Conservation (phyloP, 768 basidiomycete genomes). For the Lentinus brumalis region DNA sequence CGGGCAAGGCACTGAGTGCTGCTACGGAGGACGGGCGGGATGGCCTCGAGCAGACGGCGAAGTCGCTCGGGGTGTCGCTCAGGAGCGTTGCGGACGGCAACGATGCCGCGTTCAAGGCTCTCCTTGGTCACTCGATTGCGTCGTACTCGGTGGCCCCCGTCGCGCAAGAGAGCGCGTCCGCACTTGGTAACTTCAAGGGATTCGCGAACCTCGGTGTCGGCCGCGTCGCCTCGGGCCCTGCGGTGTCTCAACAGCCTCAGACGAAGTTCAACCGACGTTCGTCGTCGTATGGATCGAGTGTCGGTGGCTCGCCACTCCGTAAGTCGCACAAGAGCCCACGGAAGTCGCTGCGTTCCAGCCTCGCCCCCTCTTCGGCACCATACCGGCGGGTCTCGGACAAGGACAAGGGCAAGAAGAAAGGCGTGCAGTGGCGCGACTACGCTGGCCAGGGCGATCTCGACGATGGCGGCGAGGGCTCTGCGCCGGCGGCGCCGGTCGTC, state of each 20-base stretch:
- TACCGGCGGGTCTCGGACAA: slow-evolving; percentile 68
- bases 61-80: slow-evolving; percentile 54
- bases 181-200: slow-evolving; percentile 52
- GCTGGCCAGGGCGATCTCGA: slow-evolving; percentile 81
- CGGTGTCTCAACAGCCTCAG: slow-evolving; percentile 30
- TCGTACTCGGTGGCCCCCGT: slow-evolving; percentile 49
- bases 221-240: slow-evolving; percentile 53
- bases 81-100: slow-evolving; percentile 63
- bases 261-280: slow-evolving; percentile 44
- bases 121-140: slow-evolving; percentile 70
- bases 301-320: slow-evolving; percentile 45
- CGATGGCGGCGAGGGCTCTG: slow-evolving; percentile 47
- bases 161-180: slow-evolving; percentile 21
- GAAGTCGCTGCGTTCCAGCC: slow-evolving; percentile 70
- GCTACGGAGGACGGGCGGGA: slow-evolving; percentile 42
- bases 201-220: slow-evolving; percentile 50
- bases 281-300: slow-evolving; percentile 43
- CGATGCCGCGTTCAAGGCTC: slow-evolving; percentile 64
- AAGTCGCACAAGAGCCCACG: slow-evolving; percentile 48
- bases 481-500: slow-evolving; percentile 9
- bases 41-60: slow-evolving; percentile 41
- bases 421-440: slow-evolving; percentile 87
- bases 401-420: slow-evolving; percentile 66
- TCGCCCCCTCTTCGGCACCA: slow-evolving; percentile 47
- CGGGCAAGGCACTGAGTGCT: slow-evolving; percentile 43